Evolutionary conservation across 1,139 yeast genomes (phyloP), one percentile per base, ranked within the genome.

Genomic region (Saccharomyces hybrid): DNA sequence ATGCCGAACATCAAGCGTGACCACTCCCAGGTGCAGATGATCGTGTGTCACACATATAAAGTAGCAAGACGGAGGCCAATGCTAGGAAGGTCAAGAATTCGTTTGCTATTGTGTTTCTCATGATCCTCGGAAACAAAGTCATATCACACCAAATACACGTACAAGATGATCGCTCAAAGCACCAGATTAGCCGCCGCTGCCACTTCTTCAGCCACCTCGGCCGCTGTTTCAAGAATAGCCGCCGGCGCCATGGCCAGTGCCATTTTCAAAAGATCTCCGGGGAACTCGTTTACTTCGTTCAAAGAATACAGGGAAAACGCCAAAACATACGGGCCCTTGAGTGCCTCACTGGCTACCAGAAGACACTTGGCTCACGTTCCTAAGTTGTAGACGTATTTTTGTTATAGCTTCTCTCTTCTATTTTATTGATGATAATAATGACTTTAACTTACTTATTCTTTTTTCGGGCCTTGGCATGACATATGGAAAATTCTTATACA

Each of bases 381-480:
- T 2, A 38, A 19, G 44, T 16, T 27, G 27, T 29, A 50, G 28
- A 25, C n/a, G 38, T 25, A 23, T 29, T 27, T 48, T 78, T 58
- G 89, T 6, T 38, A 16, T 16, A 4, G 5, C 41, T 14, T 9
- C 11, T 38, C 25, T 16, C 9, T 19, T 5, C 23, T 19, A 11
- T 3, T 38, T 19, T 16, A 38, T 16, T 19, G 9, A 38, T 16
- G 44, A n/a, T n/a, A n/a, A 38, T 19, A n/a, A 38, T 19, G 7
- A 38, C 44, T 38, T 38, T 38, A 9, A n/a, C n/a, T n/a, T n/a
- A 38, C 44, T 11, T 38, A 38, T 38, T 38, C 44, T 38, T 38
- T n/a, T 16, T 38, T 16, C 6, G 44, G 44, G 44, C 16, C 81
- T 25, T 75, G 57, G 64, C 82, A 84, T 67, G 89, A 88, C 16